Base-by-base conservation (phyloP, 495 filamentous ascomycete genomes). In the Trichocladium uniseriatum region DNA sequence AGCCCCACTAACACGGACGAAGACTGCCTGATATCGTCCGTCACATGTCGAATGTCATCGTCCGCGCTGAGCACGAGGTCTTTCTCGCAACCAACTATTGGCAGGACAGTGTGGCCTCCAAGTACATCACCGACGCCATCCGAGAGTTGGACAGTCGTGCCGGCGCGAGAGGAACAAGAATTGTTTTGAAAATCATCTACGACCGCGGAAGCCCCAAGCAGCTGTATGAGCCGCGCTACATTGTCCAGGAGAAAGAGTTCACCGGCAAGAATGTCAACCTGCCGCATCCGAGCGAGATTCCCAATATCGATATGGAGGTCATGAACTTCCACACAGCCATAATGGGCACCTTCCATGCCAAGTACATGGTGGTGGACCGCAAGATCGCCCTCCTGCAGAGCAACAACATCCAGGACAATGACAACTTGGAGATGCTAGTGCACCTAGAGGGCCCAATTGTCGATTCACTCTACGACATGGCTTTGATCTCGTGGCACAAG, bases 381-480 rank as follows among this genome's bases (percentile, higher is more conserved):
- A 75, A 75, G 52, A 70, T 82, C 29, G 85, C 77, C 2, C 64
- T 85, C 1, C 52, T 88, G 3, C 79, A 82, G 62, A 88, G 84
- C 67, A 87, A 85, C 58, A 89, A 89, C 52, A 82, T 89, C 41
- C 79, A 82, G 69, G 84, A 87, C 50, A 87, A 85, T 46, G 81
- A 85, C 51, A 88, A 88, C 51, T 32, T 86, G 37, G 84, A 88
- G 67, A 90, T 90, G 86, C 77, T 87, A 72, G 66, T 77, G n/a
- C 82, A 85, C 29, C 55, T 89, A 11, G 84, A 90, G 60, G 86
- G 86, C 0, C 80, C 84, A 0, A 82, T 88, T 51, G 84, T 89
- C 1, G 83, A 89, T 58, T 75, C 77, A 2, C 57, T 90, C 31
- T 89, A 86, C 53, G 86, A 90, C 50, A 78, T 78, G 45, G 80